Evolutionary conservation across 202 grass and related monocot genomes (phyloP).

Genomic region (Digitaria exilis): DNA sequence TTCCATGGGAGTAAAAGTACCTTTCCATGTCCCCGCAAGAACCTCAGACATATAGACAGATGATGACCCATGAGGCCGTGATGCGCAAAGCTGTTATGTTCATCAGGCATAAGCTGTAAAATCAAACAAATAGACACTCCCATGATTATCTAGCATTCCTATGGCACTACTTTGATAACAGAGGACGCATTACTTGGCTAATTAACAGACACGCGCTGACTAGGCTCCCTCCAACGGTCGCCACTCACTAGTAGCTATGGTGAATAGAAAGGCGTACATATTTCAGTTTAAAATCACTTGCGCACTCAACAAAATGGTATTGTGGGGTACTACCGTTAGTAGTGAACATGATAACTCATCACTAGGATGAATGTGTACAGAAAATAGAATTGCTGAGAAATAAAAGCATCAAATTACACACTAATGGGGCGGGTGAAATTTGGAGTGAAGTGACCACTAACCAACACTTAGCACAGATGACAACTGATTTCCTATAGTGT

Average conservation of each 20-base stretch:
- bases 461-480: too few relatives aligned
- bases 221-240: neutral
- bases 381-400: too few relatives aligned
- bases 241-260: neutral
- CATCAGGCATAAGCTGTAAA: conserved; percentile 2
- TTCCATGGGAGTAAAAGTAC: conserved; percentile 9
- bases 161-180: neutral
- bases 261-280: neutral
- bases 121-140: neutral
- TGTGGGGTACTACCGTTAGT: too few relatives aligned
- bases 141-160: neutral
- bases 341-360: neutral
- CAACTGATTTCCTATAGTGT: neutral
- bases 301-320: neutral
- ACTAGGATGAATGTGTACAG: neutral
- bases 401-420: too few relatives aligned
- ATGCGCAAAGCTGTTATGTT: conserved; percentile 31
- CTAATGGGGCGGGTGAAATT: neutral
- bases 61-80: conserved; percentile 20
- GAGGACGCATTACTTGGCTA: neutral
- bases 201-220: neutral
- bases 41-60: conserved; percentile 10
- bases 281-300: neutral
- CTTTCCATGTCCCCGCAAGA: neutral
- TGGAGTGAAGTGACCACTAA: neutral